Percentiles rank a stretch among this genome's conserved stretches.
Conservation (phyloP, 768 basidiomycete genomes). For the Dentipellis sp. region DNA sequence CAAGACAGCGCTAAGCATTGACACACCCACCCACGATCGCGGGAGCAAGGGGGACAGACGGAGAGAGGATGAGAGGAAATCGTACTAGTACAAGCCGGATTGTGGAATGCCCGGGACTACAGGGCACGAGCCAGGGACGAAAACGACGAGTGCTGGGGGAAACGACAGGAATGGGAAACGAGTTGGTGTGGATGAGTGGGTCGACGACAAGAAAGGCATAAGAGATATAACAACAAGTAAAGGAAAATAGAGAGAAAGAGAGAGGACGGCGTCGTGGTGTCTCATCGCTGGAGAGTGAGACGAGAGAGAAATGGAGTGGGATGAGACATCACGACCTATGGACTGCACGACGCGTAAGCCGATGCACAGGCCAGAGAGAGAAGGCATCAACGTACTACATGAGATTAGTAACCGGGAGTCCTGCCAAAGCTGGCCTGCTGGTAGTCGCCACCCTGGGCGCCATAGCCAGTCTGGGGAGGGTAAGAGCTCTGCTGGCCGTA, state of each 20-base stretch:
- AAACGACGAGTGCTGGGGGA: constrained; percentile 31
- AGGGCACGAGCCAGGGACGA: constrained; percentile 27
- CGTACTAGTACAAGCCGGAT: constrained; percentile 40
- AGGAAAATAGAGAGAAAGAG: constrained; percentile 3
- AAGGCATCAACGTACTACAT: background rate
- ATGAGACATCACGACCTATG: background rate
- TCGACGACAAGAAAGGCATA: constrained; percentile 16
- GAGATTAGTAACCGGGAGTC: constrained; percentile 16
- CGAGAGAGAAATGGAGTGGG: too few relatives aligned
- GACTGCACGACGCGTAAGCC: background rate
- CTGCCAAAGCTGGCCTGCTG: constrained; percentile 10
- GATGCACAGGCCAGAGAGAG: background rate
- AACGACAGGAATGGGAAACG: constrained; percentile 29
- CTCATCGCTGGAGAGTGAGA: too few relatives aligned
- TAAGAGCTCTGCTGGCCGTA: background rate
- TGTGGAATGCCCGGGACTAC: constrained; percentile 29
- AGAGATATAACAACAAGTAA: constrained; percentile 4
- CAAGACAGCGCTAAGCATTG: background rate
- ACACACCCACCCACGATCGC: constrained; percentile 12
- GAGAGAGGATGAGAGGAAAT: constrained; percentile 5
- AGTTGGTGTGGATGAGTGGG: constrained; percentile 28
- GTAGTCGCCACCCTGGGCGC: constrained; percentile 3
- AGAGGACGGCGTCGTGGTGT: too few relatives aligned
- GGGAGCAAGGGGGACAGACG: constrained; percentile 10
- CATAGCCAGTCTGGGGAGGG: background rate